Conservation (phyloP, 371 early-diverging fungal genomes). For the Syncephalastrum sp. region DNA sequence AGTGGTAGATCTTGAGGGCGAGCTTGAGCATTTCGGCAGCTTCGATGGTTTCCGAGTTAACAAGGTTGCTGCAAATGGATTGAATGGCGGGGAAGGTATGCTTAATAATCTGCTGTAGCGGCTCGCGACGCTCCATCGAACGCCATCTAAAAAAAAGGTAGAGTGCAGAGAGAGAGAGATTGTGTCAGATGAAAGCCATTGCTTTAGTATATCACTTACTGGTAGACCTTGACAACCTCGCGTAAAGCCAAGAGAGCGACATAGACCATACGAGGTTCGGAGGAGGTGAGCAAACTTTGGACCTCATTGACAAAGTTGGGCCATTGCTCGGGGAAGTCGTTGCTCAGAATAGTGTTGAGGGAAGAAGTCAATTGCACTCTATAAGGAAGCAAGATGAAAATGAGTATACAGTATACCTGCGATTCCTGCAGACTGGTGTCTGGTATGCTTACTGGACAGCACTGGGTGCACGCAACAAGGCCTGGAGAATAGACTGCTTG, state of each 20-base stretch:
- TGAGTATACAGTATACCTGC: background rate
- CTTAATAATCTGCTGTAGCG: constrained; percentile 67
- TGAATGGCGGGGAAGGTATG: constrained; percentile 74
- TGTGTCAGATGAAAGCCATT: background rate
- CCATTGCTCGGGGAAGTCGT: constrained; percentile 84
- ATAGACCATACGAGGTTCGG: constrained; percentile 63
- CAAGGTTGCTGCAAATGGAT: constrained; percentile 60
- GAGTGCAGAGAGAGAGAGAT: no score
- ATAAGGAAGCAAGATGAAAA: constrained; percentile 2
- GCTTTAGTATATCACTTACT: constrained; percentile 47
- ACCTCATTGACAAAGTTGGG: constrained; percentile 72
- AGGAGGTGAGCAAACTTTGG: constrained; percentile 60
- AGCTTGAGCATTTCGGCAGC: constrained; percentile 83
- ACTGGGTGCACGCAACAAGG: constrained; percentile 63
- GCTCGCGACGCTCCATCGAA: constrained; percentile 52
- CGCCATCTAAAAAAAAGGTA: constrained; percentile 47
- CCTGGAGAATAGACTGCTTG: constrained; percentile 71
- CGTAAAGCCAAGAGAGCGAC: constrained; percentile 76
- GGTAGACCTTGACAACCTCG: constrained; percentile 78
- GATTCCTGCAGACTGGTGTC: background rate
- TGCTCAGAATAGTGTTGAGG: constrained; percentile 62
- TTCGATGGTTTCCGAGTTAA: constrained; percentile 59
- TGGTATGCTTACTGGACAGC: constrained; percentile 61
- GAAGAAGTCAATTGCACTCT: constrained; percentile 77
- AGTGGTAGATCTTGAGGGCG: constrained; percentile 75